Evolutionary conservation across 176 grass and related monocot species (phyloP).

Genomic region (Aegilops bicornis): DNA sequence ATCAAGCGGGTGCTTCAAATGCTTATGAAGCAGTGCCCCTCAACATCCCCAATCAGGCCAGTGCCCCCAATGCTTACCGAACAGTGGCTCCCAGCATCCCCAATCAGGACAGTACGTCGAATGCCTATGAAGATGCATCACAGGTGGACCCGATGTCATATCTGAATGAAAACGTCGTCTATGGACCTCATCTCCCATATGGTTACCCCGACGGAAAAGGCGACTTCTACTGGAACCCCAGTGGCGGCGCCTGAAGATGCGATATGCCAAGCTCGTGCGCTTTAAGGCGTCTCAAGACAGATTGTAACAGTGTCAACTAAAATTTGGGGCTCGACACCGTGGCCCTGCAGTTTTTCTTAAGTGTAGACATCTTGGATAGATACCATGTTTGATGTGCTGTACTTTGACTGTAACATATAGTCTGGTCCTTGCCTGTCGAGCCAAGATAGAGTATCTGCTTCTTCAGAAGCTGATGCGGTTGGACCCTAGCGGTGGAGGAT

Average conservation of each 20-base stretch:
- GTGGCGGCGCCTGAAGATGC: slow-evolving; percentile 2
- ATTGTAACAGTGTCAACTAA: slow-evolving; percentile 35
- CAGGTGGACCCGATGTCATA: slow-evolving; percentile 49
- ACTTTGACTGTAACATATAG: slow-evolving; percentile 24
- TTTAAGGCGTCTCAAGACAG: neutral
- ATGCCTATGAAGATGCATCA: slow-evolving; percentile 31
- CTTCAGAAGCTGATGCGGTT: neutral
- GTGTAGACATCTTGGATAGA: slow-evolving; percentile 22
- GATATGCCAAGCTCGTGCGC: neutral
- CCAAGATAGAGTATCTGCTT: neutral
- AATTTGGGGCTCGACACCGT: neutral
- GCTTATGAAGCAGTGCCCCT: slow-evolving; percentile 7
- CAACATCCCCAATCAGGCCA: slow-evolving; percentile 38
- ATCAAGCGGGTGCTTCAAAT: slow-evolving; percentile 35
- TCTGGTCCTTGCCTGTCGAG: neutral
- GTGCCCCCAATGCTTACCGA: slow-evolving; percentile 25
- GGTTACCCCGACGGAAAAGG: slow-evolving; percentile 40
- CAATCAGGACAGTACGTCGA: slow-evolving; percentile 35
- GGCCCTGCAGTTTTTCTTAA: slow-evolving; percentile 23
- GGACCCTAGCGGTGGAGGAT: neutral
- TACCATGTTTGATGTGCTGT: neutral
- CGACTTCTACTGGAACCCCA: slow-evolving; percentile 49
- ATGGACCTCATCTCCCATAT: slow-evolving; percentile 79
- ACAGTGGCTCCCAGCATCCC: slow-evolving; percentile 12
- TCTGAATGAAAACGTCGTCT: slow-evolving; percentile 51